These are phyloP conservation scores for Bondarzewia mesenterica DNA, from an alignment of 1,284 basidiomycete genomes.

Conservation along the genomic window DNA sequence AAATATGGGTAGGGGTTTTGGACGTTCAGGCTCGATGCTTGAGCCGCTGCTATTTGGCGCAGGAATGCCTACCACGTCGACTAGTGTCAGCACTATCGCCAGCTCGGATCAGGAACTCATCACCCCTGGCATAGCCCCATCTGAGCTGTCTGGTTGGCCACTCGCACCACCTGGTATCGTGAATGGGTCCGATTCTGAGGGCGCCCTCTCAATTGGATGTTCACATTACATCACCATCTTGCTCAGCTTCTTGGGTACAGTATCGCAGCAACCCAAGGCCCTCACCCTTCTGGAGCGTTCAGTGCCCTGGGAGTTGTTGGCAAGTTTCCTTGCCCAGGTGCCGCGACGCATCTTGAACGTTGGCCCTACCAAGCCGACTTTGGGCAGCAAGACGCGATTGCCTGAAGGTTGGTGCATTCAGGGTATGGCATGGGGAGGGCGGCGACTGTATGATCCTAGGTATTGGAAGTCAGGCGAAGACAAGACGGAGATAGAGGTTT, in stretches of 20 bases:
- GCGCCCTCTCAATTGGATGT: constrained; percentile 21
- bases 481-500: constrained; percentile 72
- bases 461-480: constrained; percentile 73
- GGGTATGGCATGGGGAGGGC: constrained; percentile 92
- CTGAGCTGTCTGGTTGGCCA: constrained; percentile 31
- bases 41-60: constrained; percentile 11
- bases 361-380: constrained; percentile 28
- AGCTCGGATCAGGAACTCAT: constrained; percentile 50
- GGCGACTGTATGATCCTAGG: constrained; percentile 83
- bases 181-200: constrained; percentile 12
- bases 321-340: constrained; percentile 56
- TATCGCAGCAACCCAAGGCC: constrained; percentile 58
- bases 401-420: constrained; percentile 94
- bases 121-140: constrained; percentile 31
- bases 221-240: constrained; percentile 84
- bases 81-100: constrained; percentile 50
- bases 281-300: constrained; percentile 61
- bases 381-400: constrained; percentile 44
- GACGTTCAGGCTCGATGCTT: constrained; percentile 25
- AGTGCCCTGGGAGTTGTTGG: constrained; percentile 82
- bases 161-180: constrained; percentile 42
- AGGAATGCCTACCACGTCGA: constrained; percentile 48
- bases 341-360: constrained; percentile 40
- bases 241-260: constrained; percentile 81
- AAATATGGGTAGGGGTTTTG: constrained; percentile 14